Evolutionary conservation across 2,329 filamentous ascomycete species (phyloP).

Genomic region (Phialophora verrucosa): DNA sequence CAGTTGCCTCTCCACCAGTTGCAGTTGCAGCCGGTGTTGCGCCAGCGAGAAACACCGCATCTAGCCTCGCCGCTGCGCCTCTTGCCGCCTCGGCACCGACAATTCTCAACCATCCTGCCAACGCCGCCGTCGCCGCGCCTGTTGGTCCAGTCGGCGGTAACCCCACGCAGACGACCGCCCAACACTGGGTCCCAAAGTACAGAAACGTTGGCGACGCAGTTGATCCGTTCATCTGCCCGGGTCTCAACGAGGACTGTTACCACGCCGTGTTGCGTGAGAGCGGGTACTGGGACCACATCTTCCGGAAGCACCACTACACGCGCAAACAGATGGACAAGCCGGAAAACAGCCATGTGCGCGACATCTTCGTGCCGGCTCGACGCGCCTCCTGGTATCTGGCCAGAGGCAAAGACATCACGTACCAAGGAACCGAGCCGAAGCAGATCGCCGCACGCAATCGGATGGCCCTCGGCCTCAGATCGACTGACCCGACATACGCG

Average conservation of each 20-base stretch:
- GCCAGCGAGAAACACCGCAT: background rate
- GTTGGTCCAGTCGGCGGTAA: background rate
- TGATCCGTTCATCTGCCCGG: conserved; percentile 11
- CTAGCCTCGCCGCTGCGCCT: background rate
- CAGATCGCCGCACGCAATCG: conserved; percentile 25
- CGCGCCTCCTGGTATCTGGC: conserved; percentile 7
- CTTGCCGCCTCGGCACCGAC: background rate
- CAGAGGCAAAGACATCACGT: conserved; percentile 21
- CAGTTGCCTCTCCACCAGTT: too few species aligned
- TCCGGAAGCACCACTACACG: conserved; percentile 1
- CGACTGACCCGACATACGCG: conserved; percentile 9
- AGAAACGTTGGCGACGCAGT: background rate
- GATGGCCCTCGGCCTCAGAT: conserved; percentile 23
- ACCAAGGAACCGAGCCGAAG: conserved; percentile 30
- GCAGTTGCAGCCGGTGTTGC: background rate
- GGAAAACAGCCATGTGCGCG: background rate
- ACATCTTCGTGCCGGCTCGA: background rate
- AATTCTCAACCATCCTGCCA: background rate
- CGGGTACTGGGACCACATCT: conserved; percentile 3
- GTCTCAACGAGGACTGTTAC: conserved; percentile 6
- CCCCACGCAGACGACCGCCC: background rate
- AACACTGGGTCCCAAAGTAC: background rate
- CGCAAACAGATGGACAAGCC: conserved; percentile 1
- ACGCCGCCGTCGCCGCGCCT: background rate
- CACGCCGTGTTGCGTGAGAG: background rate